Evolutionary conservation across 495 filamentous ascomycete species (phyloP).

Genomic region (Aspergillus incahuasiensis): DNA sequence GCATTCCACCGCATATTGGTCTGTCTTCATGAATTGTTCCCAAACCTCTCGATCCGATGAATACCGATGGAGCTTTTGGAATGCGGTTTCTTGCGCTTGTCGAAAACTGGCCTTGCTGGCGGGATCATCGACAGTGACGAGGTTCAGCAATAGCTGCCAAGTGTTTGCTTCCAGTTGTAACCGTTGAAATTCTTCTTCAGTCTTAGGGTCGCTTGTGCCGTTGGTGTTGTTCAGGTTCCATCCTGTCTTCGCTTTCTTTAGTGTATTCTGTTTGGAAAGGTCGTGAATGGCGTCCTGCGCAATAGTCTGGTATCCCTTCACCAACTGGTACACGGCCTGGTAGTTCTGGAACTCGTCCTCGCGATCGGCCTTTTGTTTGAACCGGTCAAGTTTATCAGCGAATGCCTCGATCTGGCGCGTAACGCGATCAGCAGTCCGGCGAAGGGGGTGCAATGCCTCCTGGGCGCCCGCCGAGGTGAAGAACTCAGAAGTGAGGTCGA

Average conservation of each 20-base stretch:
- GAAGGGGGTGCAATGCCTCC: conserved; percentile 51
- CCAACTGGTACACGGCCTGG: conserved; percentile 41
- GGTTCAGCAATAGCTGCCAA: conserved; percentile 74
- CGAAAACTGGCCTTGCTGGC: conserved; percentile 28
- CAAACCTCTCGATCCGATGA: conserved; percentile 59
- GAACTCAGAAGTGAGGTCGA: conserved; percentile 31
- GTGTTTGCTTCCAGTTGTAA: conserved; percentile 76
- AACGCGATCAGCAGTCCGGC: conserved; percentile 55
- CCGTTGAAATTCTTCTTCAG: conserved; percentile 55
- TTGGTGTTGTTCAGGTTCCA: conserved; percentile 25
- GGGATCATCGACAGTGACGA: conserved; percentile 51
- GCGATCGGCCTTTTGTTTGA: conserved; percentile 40
- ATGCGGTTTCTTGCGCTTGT: conserved; percentile 35
- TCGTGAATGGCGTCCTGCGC: conserved; percentile 40
- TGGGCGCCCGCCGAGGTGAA: conserved; percentile 48
- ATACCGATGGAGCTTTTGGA: conserved; percentile 50
- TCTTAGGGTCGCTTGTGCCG: conserved; percentile 29
- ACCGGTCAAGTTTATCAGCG: conserved; percentile 59
- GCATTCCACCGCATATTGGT: conserved; percentile 68
- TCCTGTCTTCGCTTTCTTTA: conserved; percentile 33
- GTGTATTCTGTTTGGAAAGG: conserved; percentile 32
- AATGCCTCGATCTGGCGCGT: conserved; percentile 62
- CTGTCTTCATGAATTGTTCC: conserved; percentile 59
- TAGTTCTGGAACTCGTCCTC: conserved; percentile 33
- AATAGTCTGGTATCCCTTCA: conserved; percentile 39